These are phyloP conservation scores for Tagetes patula DNA, from an alignment of 129 eudicot genomes.

Conservation along the genomic window DNA sequence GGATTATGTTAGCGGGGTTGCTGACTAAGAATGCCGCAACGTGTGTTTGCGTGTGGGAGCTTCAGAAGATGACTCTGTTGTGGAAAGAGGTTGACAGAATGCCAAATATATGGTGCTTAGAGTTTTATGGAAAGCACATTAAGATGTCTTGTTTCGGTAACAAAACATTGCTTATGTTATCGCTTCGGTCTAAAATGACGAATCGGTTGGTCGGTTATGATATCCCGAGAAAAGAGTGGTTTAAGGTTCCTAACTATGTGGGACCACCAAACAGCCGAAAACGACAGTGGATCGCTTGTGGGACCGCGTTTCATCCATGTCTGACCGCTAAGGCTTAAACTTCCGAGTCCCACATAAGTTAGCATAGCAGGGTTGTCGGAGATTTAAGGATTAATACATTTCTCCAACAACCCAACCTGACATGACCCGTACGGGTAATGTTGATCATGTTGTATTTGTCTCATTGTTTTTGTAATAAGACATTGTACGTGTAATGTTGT, in stretches of 20 bases:
- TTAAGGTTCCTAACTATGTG: slow-evolving; percentile 77
- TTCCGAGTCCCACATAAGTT: slow-evolving; percentile 3
- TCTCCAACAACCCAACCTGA: neutral
- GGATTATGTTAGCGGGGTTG: slow-evolving; percentile 83
- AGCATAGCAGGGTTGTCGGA: neutral
- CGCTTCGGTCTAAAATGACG: slow-evolving; percentile 78
- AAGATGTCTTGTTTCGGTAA: slow-evolving; percentile 96
- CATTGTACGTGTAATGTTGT: slow-evolving; percentile 13
- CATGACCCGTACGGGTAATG: slow-evolving; percentile 9
- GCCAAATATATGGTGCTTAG: slow-evolving; percentile 99
- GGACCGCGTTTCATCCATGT: slow-evolving; percentile 86
- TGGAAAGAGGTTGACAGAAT: slow-evolving; percentile 99
- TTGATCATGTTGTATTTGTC: neutral
- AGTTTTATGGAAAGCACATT: slow-evolving; percentile 94
- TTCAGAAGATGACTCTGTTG: slow-evolving; percentile 91
- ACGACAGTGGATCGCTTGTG: slow-evolving; percentile 91
- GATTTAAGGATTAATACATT: neutral
- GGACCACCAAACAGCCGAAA: slow-evolving; percentile 59
- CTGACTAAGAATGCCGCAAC: slow-evolving; percentile 92
- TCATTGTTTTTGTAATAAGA: slow-evolving; percentile 13
- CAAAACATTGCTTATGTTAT: slow-evolving; percentile 84
- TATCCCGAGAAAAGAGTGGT: slow-evolving; percentile 68
- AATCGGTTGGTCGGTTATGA: slow-evolving; percentile 77
- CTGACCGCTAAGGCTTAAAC: slow-evolving; percentile 61
- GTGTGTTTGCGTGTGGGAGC: slow-evolving; percentile 95